Base-by-base conservation (phyloP, 2,329 filamentous ascomycete genomes). In the Pseudogymnoascus sp. region DNA sequence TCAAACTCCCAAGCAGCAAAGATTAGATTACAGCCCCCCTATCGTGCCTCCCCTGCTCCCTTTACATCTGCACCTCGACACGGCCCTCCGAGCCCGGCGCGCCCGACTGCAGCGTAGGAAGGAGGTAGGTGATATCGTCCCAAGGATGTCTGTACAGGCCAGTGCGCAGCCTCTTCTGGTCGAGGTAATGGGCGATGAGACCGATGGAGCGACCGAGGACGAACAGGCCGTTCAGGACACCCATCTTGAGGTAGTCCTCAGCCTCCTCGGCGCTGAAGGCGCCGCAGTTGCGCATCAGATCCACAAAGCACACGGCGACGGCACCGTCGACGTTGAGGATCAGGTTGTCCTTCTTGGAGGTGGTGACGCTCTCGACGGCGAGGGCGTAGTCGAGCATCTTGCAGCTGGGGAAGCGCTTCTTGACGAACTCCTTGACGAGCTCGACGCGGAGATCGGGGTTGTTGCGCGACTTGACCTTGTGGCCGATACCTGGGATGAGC, bases 301-400 rank as follows among this genome's bases (percentile, higher is more conserved):
- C 94, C 68, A 99, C 92, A 75, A 99, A 99, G 88, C 92, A 97
- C 76, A 99, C 94, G 69, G 94, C 94, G 74, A 99, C 90, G 77
- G 91, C 96, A 72, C 94, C 94, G 75, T 97, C 94, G 64, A 99
- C 94, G 84, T 99, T 99, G 73, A 99, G 88, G 72, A 99, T 99
- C 70, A 99, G 86, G 84, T 97, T 99, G 82, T 99, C 94, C 86
- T 99, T 99, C 90, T 99, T 99, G 68, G 92, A 97, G 60, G 94
- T 99, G 62, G 94, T 99, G 68, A 99, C 94, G 9, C 90, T 90
- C 86, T 99, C 94, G 69, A 99, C 94, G 55, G 94, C 94, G 74
- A 99, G 86, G 69, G 94, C 94, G 78, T 97, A 99, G 82, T 99
- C 94, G 76, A 99, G 91, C 75, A 97, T 87, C 86, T 97, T 97